Evolutionary conservation across 129 eudicot genomes (phyloP).

Genomic region (Solidago caesia): DNA sequence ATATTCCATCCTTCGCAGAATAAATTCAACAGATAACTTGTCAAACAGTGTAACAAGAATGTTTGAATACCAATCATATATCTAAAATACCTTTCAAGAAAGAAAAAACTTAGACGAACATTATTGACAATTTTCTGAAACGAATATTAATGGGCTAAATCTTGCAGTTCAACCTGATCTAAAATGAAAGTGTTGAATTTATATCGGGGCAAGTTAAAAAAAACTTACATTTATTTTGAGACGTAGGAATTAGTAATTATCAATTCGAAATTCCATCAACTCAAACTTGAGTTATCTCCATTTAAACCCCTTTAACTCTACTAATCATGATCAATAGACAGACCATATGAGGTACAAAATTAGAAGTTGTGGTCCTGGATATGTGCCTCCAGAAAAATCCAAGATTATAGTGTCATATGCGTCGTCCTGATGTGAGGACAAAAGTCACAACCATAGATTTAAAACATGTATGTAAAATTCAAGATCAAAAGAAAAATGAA

Average conservation of each 20-base stretch:
- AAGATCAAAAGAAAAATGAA: conserved; percentile 15
- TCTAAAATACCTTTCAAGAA: neutral
- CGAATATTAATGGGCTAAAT: no score
- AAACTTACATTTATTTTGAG: neutral
- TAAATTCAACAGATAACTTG: neutral
- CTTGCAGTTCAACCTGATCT: no score
- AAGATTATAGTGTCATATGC: conserved; percentile 27
- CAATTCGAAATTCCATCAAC: neutral
- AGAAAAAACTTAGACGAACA: neutral
- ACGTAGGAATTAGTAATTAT: neutral
- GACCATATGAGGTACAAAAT: conserved; percentile 2
- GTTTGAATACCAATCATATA: neutral
- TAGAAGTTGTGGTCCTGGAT: conserved; percentile 31
- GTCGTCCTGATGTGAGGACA: conserved; percentile 10
- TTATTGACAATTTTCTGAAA: neutral
- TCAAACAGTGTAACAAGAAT: neutral
- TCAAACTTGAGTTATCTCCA: neutral
- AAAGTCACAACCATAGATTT: conserved; percentile 19
- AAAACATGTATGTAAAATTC: conserved; percentile 14
- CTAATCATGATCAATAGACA: conserved; percentile 27
- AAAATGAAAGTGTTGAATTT: no score
- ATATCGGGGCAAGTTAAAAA: no score
- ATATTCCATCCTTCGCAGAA: conserved; percentile 1
- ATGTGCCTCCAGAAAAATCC: conserved; percentile 19
- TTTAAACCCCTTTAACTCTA: conserved; percentile 9